Evolutionary conservation across 2,329 filamentous ascomycete species (phyloP), one percentile per base, ranked within the genome.

Genomic region (Cytospora mali): DNA sequence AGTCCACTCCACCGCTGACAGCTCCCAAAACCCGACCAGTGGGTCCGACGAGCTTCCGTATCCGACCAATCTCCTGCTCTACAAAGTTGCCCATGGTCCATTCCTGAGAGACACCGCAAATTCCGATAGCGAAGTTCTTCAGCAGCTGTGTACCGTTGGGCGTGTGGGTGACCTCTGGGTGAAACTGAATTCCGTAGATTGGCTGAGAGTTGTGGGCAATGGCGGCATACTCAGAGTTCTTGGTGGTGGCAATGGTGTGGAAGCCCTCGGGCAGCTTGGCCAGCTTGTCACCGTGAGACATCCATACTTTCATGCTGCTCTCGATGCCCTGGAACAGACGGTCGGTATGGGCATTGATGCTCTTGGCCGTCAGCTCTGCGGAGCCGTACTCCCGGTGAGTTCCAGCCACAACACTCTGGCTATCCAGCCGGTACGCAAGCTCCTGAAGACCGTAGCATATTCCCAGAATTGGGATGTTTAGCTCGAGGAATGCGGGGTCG

Each of bases 241-340:
- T 73, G 2, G 92, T 94, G 5, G 82, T 88, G 56, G 90, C 93
- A 69, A 97, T 86, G 18, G 83, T 87, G 64, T 84, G 77, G 73
- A 96, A 97, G 48, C 82, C 84, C 39, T 88, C 79, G 10, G 93
- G 93, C 46, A 97, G 80, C 61, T 83, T 79, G 46, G 83, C 83
- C 13, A 98, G 84, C 81, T 96, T 96, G 77, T 97, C 93, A 63
- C 88, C 88, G 74, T 98, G 94, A 68, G 86, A 90, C 93, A 97
- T 97, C 61, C 57, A 66, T 9, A 61, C 83, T 63, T 90, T 83
- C 70, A 91, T 81, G 57, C 85, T 79, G 65, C 91, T 87, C 64
- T 87, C 89, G 13, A 97, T 72, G 18, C 88, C 91, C 29, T 86
- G 81, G 75, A 97, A 97, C 25, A 98, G 86, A 54, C 84, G 82